Base-by-base conservation (phyloP, 495 filamentous ascomycete species). In the Hypoxylon fuscum region DNA sequence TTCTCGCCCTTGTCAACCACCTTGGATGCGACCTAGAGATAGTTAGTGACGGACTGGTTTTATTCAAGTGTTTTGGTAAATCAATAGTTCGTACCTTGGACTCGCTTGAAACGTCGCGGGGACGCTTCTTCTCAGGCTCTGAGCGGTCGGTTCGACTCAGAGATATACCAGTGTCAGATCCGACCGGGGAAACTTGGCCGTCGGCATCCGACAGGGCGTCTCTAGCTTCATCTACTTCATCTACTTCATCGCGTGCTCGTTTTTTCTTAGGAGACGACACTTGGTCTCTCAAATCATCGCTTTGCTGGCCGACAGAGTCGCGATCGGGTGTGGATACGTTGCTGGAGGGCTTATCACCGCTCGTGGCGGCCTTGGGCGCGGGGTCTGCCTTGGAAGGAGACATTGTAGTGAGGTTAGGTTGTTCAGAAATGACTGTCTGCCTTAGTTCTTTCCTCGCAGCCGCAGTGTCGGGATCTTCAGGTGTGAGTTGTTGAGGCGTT, bases 251-350 rank as follows among this genome's bases (percentile, higher is more conserved):
- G 54, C 79, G 79, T 22, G 78, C 80, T 45, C 83, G 72, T 71
- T 85, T 85, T 72, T 84, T 85, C 75, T 84, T 85, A 25, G 83
- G 83, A 5, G 81, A 83, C 14, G 76, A 72, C 11, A 84, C 49
- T 43, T 77, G 71, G 50, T 82, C 79, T 60, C 68, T 76, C 62
- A 81, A 53, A 8, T 66, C 64, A 22, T 78, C 73, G 45, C 68
- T 68, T n/a, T 64, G 70, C 1, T 64, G 52, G 3, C 74, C 65
- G 38, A 64, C 46, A 18, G 69, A 62, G 32, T 56, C 64, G 48
- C 55, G 60, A 29, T 73, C 74, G 55, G 70, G 74, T n/a, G 77
- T 78, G 25, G 47, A 49, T 3, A 20, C 52, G 32, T 52, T 59
- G 37, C 5, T 37, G 5, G 64, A 50, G 43, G 65, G 66, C 64